Evolutionary conservation across 192 early-diverging fungal genomes (phyloP).

Genomic region (Chytriomyces hyalinus): DNA sequence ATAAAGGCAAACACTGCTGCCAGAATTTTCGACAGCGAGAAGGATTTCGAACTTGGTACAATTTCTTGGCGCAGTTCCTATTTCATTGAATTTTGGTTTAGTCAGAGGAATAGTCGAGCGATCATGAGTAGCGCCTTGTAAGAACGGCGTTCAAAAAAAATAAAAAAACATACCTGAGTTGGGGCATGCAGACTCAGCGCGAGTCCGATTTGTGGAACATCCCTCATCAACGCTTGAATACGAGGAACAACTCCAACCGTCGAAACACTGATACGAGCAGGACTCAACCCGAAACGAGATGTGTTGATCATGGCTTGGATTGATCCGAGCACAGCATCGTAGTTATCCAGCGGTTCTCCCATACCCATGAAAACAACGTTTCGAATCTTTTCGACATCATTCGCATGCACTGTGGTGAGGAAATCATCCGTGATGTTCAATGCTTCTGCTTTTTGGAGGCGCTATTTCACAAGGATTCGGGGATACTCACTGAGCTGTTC

Average conservation of each 20-base stretch:
- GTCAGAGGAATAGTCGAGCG: not conserved
- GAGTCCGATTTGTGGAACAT: conserved; percentile 56
- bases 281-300: conserved; percentile 48
- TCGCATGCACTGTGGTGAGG: conserved; percentile 45
- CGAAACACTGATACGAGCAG: conserved; percentile 55
- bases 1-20: conserved; percentile 54
- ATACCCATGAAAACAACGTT: conserved; percentile 66
- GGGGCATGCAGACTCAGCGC: conserved; percentile 64
- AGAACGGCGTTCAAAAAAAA: not conserved
- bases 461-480: not conserved
- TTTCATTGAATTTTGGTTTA: not conserved
- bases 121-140: too few species aligned
- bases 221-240: conserved; percentile 46
- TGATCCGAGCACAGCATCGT: conserved; percentile 50
- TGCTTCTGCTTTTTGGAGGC: not conserved
- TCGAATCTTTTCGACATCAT: conserved; percentile 55
- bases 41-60: conserved; percentile 63
- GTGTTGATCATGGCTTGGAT: conserved; percentile 58
- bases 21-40: conserved; percentile 53
- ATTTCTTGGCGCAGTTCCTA: conserved; percentile 50
- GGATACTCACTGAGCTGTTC: conserved; percentile 52
- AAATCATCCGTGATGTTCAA: not conserved
- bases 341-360: conserved; percentile 68
- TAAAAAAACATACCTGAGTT: conserved; percentile 38
- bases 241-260: conserved; percentile 65